Percentiles rank a stretch among this genome's conserved stretches.
These are phyloP conservation scores for Macrolepiota fuliginosa DNA, from an alignment of 768 basidiomycete genomes.

Conservation along the genomic window DNA sequence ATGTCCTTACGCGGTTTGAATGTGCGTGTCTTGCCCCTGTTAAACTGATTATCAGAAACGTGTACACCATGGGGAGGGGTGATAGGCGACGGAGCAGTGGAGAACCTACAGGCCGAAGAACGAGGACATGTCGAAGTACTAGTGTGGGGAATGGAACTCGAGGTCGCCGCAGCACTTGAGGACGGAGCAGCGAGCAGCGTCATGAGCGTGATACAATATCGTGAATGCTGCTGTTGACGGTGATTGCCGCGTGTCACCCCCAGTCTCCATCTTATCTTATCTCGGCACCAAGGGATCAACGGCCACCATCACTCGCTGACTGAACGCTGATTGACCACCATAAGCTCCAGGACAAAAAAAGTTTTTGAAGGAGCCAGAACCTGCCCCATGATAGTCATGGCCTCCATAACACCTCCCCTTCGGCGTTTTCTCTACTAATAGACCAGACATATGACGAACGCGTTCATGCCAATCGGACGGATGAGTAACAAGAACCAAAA, in stretches of 20 bases:
- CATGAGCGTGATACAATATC: neutral
- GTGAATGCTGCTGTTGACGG: slow-evolving; percentile 3
- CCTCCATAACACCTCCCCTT: neutral
- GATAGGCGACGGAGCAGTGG: neutral
- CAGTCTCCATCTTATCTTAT: neutral
- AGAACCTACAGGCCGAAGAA: slow-evolving; percentile 80
- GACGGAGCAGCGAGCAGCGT: neutral
- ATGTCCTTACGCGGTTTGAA: slow-evolving; percentile 97
- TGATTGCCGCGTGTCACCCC: slow-evolving; percentile 15
- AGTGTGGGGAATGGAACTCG: neutral
- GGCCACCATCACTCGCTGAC: neutral
- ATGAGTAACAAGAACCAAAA: slow-evolving; percentile 10
- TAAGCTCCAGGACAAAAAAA: too few relatives aligned
- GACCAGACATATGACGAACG: neutral
- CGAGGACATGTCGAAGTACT: slow-evolving; percentile 59
- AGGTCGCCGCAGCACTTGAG: neutral
- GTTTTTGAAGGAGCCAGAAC: too few relatives aligned
- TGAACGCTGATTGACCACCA: too few relatives aligned
- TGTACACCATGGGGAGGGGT: neutral
- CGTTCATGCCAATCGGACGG: neutral
- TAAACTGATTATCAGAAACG: slow-evolving; percentile 1
- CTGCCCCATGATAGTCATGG: too few relatives aligned
- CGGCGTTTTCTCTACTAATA: too few relatives aligned
- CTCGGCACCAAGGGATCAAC: neutral
- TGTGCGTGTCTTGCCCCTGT: slow-evolving; percentile 85